Evolutionary conservation across 129 eudicot genomes (phyloP).

Genomic region (Solidago caesia): DNA sequence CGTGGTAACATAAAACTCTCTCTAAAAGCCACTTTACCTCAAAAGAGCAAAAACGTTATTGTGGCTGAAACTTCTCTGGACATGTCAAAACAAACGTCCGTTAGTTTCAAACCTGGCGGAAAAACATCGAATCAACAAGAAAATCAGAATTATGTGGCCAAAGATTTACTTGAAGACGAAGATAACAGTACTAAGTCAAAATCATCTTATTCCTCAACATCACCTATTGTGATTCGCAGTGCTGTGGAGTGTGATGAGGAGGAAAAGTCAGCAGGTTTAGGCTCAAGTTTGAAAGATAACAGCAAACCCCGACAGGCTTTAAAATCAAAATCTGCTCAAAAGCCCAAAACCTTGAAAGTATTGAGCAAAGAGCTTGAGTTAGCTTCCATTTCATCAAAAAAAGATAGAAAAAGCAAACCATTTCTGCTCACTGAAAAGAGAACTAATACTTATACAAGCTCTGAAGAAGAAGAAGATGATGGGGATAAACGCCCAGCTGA

Average conservation of each 20-base stretch:
- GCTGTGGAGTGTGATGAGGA: constrained; percentile 38
- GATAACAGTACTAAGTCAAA: constrained; percentile 19
- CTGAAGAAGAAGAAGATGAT: constrained; percentile 24
- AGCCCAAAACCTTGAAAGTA: constrained; percentile 14
- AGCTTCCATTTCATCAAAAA: constrained; percentile 9
- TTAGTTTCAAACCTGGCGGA: constrained; percentile 29
- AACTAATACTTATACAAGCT: constrained; percentile 7
- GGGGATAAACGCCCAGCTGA: neutral
- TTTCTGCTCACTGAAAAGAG: constrained; percentile 28
- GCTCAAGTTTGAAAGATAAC: constrained; percentile 22
- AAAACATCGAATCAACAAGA: constrained; percentile 35
- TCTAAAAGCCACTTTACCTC: constrained; percentile 73
- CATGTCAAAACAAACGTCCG: constrained; percentile 31
- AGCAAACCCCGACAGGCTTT: constrained; percentile 16
- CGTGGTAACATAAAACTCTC: constrained; percentile 95
- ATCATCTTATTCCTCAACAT: constrained; percentile 38
- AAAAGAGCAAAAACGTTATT: constrained; percentile 26
- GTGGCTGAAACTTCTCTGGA: constrained; percentile 23
- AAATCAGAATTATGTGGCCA: constrained; percentile 10
- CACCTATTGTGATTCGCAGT: constrained; percentile 39
- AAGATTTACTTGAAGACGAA: constrained; percentile 26
- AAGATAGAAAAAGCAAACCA: constrained; percentile 23
- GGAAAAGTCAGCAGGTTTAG: constrained; percentile 29
- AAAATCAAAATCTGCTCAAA: constrained; percentile 30
- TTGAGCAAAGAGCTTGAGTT: constrained; percentile 5